Conservation (phyloP, 192 early-diverging fungal genomes). For the Neocallimastix lanati region DNA sequence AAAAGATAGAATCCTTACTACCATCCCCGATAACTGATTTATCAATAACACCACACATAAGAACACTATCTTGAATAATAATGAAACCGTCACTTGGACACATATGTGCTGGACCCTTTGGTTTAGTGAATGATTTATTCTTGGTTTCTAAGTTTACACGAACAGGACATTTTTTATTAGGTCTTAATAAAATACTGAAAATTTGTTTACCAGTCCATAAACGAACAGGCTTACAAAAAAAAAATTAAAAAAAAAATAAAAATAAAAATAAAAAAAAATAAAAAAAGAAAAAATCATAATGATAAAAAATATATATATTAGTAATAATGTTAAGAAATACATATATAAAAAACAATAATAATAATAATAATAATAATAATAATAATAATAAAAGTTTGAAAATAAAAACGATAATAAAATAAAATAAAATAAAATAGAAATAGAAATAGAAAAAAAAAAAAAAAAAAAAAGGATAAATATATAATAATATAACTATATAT, state of each 20-base stretch:
- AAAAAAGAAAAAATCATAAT: conserved; percentile 7
- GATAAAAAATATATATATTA: too few relatives aligned
- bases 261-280: not conserved
- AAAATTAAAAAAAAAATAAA: not conserved
- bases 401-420: too few relatives aligned
- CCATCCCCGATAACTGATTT: conserved; percentile 93
- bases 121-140: conserved; percentile 28
- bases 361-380: too few relatives aligned
- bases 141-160: conserved; percentile 80
- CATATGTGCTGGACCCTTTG: conserved; percentile 19
- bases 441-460: too few relatives aligned
- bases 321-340: too few relatives aligned
- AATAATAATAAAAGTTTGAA: too few relatives aligned
- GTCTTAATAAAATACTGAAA: conserved; percentile 72
- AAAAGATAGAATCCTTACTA: conserved; percentile 87
- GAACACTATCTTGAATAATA: conserved; percentile 80
- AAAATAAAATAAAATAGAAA: too few relatives aligned
- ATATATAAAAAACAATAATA: too few relatives aligned
- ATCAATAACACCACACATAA: conserved; percentile 85
- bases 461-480: too few relatives aligned
- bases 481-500: too few relatives aligned
- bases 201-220: conserved; percentile 97
- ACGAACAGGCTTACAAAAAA: conserved; percentile 32
- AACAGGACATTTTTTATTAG: conserved; percentile 46
- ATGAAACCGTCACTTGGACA: conserved; percentile 81